phyloP scores from a whole-genome alignment of 2,329 filamentous ascomycete species.

The Fusarium sp. region DNA sequence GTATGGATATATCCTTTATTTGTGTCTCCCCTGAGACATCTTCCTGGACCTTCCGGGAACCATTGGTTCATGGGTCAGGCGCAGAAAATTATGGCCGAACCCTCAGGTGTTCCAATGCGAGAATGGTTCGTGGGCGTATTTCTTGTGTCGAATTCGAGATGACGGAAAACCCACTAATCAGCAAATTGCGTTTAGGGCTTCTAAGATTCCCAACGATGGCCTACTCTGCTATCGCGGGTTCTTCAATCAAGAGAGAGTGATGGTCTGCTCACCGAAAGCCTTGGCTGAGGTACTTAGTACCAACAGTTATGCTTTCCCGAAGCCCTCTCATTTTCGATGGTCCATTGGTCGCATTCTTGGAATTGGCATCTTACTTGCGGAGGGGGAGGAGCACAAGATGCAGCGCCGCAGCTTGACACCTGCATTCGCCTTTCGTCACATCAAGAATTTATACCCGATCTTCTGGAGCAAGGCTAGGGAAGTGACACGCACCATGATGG shows the following conservation, averaged over 20 bases:
- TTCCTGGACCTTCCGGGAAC: conserved; percentile 56
- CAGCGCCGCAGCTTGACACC: conserved; percentile 84
- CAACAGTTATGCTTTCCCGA: conserved; percentile 75
- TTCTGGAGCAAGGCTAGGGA: conserved; percentile 85
- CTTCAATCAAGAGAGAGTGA: conserved; percentile 70
- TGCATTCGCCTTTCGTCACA: conserved; percentile 84
- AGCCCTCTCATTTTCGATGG: conserved; percentile 64
- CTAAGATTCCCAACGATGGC: conserved; percentile 72
- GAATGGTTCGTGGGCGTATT: conserved; percentile 55
- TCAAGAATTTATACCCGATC: conserved; percentile 84
- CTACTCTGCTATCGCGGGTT: conserved; percentile 73
- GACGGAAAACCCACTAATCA: conserved; percentile 7
- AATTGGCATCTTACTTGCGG: conserved; percentile 78
- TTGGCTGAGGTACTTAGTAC: conserved; percentile 76
- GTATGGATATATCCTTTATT: conserved; percentile 60
- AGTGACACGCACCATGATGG: conserved; percentile 69
- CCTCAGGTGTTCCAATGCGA: conserved; percentile 56
- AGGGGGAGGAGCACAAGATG: conserved; percentile 89
- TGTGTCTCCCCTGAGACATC: conserved; percentile 59
- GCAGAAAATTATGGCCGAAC: conserved; percentile 49
- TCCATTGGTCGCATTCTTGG: conserved; percentile 73
- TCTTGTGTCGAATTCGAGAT: neutral
- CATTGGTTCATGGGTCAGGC: conserved; percentile 62
- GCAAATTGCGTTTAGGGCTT: conserved; percentile 60
- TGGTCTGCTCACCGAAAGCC: conserved; percentile 70